Evolutionary conservation across 257 asterid genomes (phyloP).

Genomic region (Ilex asprella): DNA sequence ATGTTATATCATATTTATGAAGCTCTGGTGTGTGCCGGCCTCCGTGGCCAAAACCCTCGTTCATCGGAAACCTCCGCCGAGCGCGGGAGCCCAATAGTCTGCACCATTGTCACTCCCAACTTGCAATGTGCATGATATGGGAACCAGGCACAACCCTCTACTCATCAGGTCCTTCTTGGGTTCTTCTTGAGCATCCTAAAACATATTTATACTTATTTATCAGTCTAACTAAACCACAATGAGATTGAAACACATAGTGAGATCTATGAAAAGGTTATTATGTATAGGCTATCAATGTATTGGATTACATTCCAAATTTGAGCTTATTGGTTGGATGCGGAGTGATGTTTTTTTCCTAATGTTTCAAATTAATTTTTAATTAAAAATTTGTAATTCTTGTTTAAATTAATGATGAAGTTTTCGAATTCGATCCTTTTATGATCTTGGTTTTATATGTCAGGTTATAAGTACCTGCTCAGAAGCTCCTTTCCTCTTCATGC

Average conservation of each 20-base stretch:
- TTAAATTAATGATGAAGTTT: no score
- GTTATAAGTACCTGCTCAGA: no score
- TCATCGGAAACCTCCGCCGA: slow-evolving; percentile 45
- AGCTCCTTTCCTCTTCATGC: no score
- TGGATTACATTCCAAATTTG: no score
- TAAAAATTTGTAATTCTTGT: no score
- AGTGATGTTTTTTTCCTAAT: neutral
- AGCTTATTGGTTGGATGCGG: no score
- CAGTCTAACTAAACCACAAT: neutral
- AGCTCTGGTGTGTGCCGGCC: slow-evolving; percentile 6
- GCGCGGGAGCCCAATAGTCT: slow-evolving; percentile 77
- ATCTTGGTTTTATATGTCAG: no score
- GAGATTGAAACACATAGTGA: neutral
- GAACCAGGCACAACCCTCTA: slow-evolving; percentile 76
- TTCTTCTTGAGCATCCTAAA: slow-evolving; percentile 42
- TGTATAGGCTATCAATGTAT: no score
- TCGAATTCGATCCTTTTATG: no score
- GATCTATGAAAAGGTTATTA: no score
- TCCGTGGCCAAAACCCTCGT: neutral
- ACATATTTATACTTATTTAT: neutral
- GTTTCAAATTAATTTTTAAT: neutral
- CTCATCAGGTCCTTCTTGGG: slow-evolving; percentile 45
- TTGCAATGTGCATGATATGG: slow-evolving; percentile 64
- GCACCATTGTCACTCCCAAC: slow-evolving; percentile 73
- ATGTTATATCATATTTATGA: slow-evolving; percentile 46